These are phyloP conservation scores for Exophiala calicioides DNA, from an alignment of 2,329 filamentous ascomycete genomes.

Conservation along the genomic window DNA sequence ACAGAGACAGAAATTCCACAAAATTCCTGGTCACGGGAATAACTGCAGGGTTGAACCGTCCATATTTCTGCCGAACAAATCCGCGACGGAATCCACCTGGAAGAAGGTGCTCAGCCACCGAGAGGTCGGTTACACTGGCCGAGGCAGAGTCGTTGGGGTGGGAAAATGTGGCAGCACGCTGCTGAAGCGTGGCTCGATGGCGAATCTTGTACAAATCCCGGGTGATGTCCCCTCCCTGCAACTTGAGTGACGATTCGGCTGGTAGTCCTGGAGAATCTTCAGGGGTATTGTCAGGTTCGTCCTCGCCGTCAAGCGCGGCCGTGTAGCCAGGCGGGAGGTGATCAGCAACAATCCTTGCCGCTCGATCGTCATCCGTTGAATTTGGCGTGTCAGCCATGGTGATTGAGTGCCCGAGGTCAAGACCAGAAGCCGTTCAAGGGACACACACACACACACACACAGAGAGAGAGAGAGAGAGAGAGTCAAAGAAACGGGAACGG, in stretches of 20 bases:
- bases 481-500: background rate
- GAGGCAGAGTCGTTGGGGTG: slow-evolving; percentile 40
- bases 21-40: slow-evolving; percentile 67
- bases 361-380: slow-evolving; percentile 17
- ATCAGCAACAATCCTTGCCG: slow-evolving; percentile 22
- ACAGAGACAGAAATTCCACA: slow-evolving; percentile 73
- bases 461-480: background rate
- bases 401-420: background rate
- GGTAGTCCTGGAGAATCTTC: background rate
- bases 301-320: slow-evolving; percentile 22
- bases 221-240: slow-evolving; percentile 77
- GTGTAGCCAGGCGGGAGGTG: slow-evolving; percentile 29
- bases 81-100: slow-evolving; percentile 59
- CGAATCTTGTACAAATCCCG: slow-evolving; percentile 75
- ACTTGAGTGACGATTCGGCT: slow-evolving; percentile 63
- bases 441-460: too few relatives aligned
- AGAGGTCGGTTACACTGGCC: slow-evolving; percentile 40
- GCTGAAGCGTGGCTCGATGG: slow-evolving; percentile 53
- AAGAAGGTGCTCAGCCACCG: slow-evolving; percentile 47
- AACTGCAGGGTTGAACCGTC: slow-evolving; percentile 24
- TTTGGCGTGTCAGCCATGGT: slow-evolving; percentile 25
- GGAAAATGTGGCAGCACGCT: slow-evolving; percentile 69
- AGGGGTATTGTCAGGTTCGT: slow-evolving; percentile 1
- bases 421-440: background rate
- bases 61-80: slow-evolving; percentile 43